phyloP scores from a whole-genome alignment of 228 moss, liverwort and hornwort genomes.

The Sphagnum fallax region DNA sequence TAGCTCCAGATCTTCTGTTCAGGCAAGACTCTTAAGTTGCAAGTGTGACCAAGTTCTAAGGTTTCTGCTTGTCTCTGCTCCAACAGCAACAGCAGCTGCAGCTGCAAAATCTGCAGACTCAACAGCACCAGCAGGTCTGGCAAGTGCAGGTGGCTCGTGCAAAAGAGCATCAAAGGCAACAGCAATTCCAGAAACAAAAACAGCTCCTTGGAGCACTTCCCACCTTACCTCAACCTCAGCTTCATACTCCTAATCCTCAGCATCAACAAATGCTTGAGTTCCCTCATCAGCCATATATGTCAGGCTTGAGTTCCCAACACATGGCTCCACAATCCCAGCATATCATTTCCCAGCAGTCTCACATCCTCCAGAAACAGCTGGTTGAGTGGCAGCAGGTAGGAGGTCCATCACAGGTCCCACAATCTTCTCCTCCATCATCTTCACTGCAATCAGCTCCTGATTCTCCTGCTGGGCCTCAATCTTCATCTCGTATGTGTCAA shows the following conservation, averaged over 20 bases:
- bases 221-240: conserved; percentile 13
- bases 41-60: too few species aligned
- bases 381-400: conserved; percentile 4
- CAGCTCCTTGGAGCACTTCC: conserved; percentile 47
- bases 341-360: conserved; percentile 36
- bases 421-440: conserved; percentile 35
- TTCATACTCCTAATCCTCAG: conserved; percentile 30
- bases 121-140: conserved; percentile 38
- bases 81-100: conserved; percentile 29
- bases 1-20: too few species aligned
- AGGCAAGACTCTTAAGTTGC: too few species aligned
- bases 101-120: neutral
- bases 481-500: conserved; percentile 4
- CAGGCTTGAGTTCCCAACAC: conserved; percentile 17
- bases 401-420: conserved; percentile 33
- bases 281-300: conserved; percentile 11
- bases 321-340: conserved; percentile 42
- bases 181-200: conserved; percentile 27
- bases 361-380: conserved; percentile 36
- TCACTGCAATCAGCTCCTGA: conserved; percentile 45
- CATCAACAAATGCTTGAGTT: conserved; percentile 44
- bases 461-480: conserved; percentile 38
- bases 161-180: conserved; percentile 26
- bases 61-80: neutral
- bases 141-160: conserved; percentile 22